Percentiles rank a stretch among this genome's conserved stretches.
These are phyloP conservation scores for Eucalyptus decipiens DNA, from an alignment of 345 rosid genomes.

Conservation along the genomic window DNA sequence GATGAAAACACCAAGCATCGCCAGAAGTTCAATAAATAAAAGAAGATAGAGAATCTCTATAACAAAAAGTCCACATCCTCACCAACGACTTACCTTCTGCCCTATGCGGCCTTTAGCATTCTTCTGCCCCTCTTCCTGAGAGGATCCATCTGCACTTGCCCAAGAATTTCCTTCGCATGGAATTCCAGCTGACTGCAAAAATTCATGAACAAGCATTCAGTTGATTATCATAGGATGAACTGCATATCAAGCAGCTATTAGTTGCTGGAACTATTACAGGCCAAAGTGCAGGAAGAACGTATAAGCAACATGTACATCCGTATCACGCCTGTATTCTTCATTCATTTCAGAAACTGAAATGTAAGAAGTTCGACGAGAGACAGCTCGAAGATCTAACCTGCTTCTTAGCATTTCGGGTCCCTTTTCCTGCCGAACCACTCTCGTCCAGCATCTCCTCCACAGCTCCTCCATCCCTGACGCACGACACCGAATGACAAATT, in stretches of 20 bases:
- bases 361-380: too few species aligned
- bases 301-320: too few species aligned
- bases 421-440: background rate
- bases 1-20: background rate
- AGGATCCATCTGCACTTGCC: slow-evolving; percentile 56
- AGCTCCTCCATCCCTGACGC: background rate
- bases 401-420: background rate
- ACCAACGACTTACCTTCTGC: slow-evolving; percentile 31
- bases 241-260: background rate
- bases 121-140: slow-evolving; percentile 73
- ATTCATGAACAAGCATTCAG: background rate
- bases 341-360: too few species aligned
- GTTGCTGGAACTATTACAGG: too few species aligned
- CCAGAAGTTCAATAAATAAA: background rate
- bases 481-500: background rate
- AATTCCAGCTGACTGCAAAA: slow-evolving; percentile 42
- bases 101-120: slow-evolving; percentile 39
- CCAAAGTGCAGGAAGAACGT: too few species aligned
- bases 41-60: background rate
- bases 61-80: background rate
- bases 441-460: background rate
- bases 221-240: background rate
- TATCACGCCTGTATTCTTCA: too few species aligned
- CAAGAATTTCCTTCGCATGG: slow-evolving; percentile 72
- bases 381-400: too few species aligned